Conservation (phyloP, 805 yeast genomes). For the Ogataea nitratoaversa region DNA sequence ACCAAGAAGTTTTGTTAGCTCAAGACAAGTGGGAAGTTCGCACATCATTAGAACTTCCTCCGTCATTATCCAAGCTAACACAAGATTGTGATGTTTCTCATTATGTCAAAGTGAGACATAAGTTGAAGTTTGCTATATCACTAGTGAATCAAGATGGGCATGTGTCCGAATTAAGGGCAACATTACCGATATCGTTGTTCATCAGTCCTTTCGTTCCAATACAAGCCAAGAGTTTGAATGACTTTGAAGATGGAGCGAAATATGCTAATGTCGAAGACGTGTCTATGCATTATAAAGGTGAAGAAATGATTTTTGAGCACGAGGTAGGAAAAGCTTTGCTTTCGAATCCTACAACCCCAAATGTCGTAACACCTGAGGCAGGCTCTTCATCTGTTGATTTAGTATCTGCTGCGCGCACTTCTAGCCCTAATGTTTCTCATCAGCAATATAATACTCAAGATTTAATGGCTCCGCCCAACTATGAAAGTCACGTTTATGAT, state of each 20-base stretch:
- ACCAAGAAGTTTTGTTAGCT: conserved; percentile 25
- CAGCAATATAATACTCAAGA: conserved; percentile 32
- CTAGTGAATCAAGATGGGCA: conserved; percentile 88
- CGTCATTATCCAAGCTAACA: conserved; percentile 68
- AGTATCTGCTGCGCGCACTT: neutral
- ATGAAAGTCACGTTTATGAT: conserved; percentile 78
- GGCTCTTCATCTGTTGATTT: conserved; percentile 1
- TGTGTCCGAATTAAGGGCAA: conserved; percentile 84
- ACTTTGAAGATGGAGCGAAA: conserved; percentile 22
- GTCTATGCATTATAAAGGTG: conserved; percentile 24
- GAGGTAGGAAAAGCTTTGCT: conserved; percentile 9
- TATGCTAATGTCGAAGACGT: conserved; percentile 24
- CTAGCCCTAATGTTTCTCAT: neutral
- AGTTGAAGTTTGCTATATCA: conserved; percentile 74
- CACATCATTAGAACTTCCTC: conserved; percentile 60
- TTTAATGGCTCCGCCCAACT: conserved; percentile 79
- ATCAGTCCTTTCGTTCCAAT: conserved; percentile 74
- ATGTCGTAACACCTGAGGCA: neutral
- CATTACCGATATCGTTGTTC: conserved; percentile 62
- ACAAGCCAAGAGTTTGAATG: conserved; percentile 38
- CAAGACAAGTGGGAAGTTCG: conserved; percentile 75
- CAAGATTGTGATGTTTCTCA: conserved; percentile 79
- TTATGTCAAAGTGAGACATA: conserved; percentile 81
- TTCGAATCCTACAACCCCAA: conserved; percentile 8
- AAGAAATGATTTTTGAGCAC: conserved; percentile 23